Evolutionary conservation across 768 basidiomycete species (phyloP), one percentile per base, ranked within the genome.

Genomic region (Tricholoma furcatifolium): DNA sequence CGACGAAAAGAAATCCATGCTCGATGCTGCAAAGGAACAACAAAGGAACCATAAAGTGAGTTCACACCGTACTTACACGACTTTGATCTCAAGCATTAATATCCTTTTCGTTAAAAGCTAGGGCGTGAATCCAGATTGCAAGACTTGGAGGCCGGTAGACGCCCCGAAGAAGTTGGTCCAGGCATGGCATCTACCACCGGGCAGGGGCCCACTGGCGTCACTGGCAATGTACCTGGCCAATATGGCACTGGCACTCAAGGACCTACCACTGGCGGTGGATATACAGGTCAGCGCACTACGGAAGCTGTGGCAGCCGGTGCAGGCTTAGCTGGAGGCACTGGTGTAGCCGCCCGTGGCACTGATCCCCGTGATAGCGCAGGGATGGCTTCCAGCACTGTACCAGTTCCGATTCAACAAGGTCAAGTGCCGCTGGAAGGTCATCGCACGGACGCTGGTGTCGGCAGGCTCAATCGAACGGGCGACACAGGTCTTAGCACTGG

Each of bases 41-140:
- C 63, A 68, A 21, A 57, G 66, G 24, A 42, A 45, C 18, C 60
- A 68, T 41, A 57, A 59, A 32, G 69, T 67, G 17, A 52, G 60
- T 55, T 40, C 43, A 18, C 14, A 15, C 32, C 4, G 14, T 15
- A 27, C 15, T 41, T 18, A 1, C 38, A n/a, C 8, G 20, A 32
- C 1, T 14, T 2, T 3, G 20, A 20, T 15, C n/a, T n/a, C 12
- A 20, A 30, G 2, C 12, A 15, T 21, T 50, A 6, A 40, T 30
- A 6, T 9, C 3, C 8, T 10, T 3, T 8, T 39, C 34, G 12
- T 15, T 43, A 15, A 5, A 31, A 60, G 58, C 40, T 47, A 42
- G 49, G 17, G 11, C 58, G 55, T 11, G 45, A 51, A 20, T 24
- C 58, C 0, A 60, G 45, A 36, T 6, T 60, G 10, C 18, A 21